Conservation (phyloP, 345 rosid species). For the Salix dunnii region DNA sequence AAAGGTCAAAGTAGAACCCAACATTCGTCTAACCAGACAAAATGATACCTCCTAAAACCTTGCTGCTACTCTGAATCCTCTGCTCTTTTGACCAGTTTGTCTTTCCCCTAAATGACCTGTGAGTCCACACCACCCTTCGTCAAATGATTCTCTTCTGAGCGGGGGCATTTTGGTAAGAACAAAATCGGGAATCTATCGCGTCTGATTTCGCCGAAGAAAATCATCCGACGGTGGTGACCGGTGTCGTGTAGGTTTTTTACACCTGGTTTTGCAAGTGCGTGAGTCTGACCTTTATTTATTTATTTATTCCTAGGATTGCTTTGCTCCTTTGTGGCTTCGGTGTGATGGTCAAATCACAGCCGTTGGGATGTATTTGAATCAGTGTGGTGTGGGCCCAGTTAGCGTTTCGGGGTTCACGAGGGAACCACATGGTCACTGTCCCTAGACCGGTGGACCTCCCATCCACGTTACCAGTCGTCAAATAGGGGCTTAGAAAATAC, state of each 20-base stretch:
- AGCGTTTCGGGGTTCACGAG: not conserved
- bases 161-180: not conserved
- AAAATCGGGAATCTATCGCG: conserved; percentile 22
- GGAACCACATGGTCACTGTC: not conserved
- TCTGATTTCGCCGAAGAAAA: conserved; percentile 31
- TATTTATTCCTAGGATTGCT: conserved; percentile 24
- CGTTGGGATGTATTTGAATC: conserved; percentile 10
- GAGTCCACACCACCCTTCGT: not conserved
- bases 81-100: conserved; percentile 29
- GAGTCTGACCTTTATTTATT: too few relatives aligned
- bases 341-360: conserved; percentile 9
- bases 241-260: not conserved
- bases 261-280: not conserved
- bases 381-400: conserved; percentile 12
- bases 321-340: not conserved
- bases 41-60: conserved; percentile 20
- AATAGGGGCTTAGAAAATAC: not conserved
- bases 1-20: conserved; percentile 33
- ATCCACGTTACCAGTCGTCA: not conserved
- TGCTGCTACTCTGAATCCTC: not conserved
- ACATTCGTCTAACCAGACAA: conserved; percentile 34
- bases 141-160: not conserved
- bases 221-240: conserved; percentile 24
- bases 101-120: conserved; percentile 7
- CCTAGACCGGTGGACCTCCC: not conserved